Percentiles rank a stretch among this genome's conserved stretches.
Conservation (phyloP, 177 flowering plant species). For the Viscum album region DNA sequence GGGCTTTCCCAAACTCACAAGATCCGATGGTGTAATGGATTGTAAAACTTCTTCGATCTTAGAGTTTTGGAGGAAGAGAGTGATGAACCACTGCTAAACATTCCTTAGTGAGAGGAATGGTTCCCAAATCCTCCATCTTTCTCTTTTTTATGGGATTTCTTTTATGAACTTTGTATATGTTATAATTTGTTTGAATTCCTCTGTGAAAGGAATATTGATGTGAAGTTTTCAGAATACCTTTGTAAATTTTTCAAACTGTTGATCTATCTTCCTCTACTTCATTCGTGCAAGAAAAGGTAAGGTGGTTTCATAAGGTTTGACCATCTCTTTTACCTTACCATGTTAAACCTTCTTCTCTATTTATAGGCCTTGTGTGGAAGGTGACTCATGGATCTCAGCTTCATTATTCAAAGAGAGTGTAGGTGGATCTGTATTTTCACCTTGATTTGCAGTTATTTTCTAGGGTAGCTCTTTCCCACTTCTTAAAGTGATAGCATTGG, state of each 20-base stretch:
- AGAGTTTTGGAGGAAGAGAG: background rate
- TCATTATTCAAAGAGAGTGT: no score
- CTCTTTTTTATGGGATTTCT: background rate
- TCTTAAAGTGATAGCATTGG: no score
- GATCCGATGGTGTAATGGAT: background rate
- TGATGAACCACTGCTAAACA: background rate
- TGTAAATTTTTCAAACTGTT: constrained; percentile 2
- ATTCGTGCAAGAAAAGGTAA: no score
- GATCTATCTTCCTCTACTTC: no score
- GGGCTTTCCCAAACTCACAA: background rate
- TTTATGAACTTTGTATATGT: background rate
- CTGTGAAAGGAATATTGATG: background rate
- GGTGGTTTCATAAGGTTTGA: no score
- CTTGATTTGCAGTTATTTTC: no score
- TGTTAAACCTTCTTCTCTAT: no score
- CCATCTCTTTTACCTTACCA: no score
- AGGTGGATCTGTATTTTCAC: no score
- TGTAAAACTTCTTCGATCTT: background rate
- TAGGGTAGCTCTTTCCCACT: no score
- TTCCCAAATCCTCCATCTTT: background rate
- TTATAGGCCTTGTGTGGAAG: no score
- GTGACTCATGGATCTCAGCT: no score
- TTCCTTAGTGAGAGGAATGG: background rate
- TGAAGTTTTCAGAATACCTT: constrained; percentile 25
- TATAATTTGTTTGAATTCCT: background rate